Evolutionary conservation across 495 filamentous ascomycete genomes (phyloP).

Genomic region (Hypoxylon fragiforme): DNA sequence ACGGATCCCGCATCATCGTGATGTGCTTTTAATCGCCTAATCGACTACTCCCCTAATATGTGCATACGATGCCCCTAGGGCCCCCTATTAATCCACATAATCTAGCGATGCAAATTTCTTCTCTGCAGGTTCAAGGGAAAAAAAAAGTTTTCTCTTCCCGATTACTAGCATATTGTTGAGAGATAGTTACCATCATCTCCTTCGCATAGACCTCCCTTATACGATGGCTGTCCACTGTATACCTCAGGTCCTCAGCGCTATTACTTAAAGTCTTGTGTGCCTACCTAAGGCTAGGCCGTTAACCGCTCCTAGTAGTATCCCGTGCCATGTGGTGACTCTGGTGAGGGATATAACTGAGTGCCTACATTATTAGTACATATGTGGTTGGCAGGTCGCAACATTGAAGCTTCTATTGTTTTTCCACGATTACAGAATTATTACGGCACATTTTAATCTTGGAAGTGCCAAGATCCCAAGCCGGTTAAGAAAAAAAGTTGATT

Average conservation of each 20-base stretch:
- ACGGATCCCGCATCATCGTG: slow-evolving; percentile 27
- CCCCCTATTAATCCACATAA: slow-evolving; percentile 8
- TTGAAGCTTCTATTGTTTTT: not conserved
- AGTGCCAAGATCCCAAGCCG: too few species aligned
- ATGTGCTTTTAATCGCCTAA: slow-evolving; percentile 12
- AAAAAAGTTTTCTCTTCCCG: slow-evolving; percentile 14
- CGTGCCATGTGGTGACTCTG: too few species aligned
- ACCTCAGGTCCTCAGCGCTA: too few species aligned
- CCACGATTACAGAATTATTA: slow-evolving; percentile 19
- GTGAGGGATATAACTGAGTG: too few species aligned
- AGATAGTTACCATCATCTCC: slow-evolving; percentile 7
- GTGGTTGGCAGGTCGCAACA: not conserved
- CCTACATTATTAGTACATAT: not conserved
- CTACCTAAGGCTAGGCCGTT: too few species aligned
- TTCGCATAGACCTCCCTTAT: not conserved
- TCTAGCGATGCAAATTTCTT: slow-evolving; percentile 21
- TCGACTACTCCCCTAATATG: not conserved
- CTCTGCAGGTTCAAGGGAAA: slow-evolving; percentile 10
- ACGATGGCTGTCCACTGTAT: too few species aligned
- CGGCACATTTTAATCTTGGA: too few species aligned
- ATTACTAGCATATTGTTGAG: slow-evolving; percentile 17
- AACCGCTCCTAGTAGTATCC: too few species aligned
- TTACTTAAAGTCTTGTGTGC: too few species aligned
- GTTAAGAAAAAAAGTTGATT: too few species aligned
- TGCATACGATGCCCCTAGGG: not conserved